phyloP scores from a whole-genome alignment of 2,329 filamentous ascomycete species.

The Plectosphaerella sp. region DNA sequence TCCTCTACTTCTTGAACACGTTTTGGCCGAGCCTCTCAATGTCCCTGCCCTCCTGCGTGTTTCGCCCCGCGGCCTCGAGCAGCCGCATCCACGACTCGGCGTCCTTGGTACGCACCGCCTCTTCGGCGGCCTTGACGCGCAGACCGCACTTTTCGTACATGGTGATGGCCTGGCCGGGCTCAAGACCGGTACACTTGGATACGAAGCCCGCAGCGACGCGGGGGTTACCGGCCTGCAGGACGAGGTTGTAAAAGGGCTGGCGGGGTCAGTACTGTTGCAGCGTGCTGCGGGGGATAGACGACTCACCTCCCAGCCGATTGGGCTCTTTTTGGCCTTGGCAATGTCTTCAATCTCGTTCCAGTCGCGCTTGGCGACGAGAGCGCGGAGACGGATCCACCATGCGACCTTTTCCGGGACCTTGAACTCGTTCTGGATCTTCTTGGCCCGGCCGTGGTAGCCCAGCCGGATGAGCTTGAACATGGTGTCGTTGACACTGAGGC shows the following conservation, averaged over 20 bases:
- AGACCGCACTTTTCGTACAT: conserved; percentile 98
- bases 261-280: neutral
- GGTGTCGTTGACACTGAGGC: conserved; percentile 85
- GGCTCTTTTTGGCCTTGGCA: conserved; percentile 72
- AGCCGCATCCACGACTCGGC: conserved; percentile 69
- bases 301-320: conserved; percentile 92
- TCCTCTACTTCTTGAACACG: conserved; percentile 39
- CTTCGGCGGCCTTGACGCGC: conserved; percentile 83
- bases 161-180: conserved; percentile 65
- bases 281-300: conserved; percentile 21
- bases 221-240: conserved; percentile 83
- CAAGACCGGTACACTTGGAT: conserved; percentile 74
- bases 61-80: conserved; percentile 67
- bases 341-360: conserved; percentile 92
- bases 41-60: conserved; percentile 64
- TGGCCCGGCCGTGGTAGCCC: conserved; percentile 78
- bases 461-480: conserved; percentile 81
- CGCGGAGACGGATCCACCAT: conserved; percentile 80
- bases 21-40: conserved; percentile 73
- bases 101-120: conserved; percentile 81
- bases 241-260: conserved; percentile 86
- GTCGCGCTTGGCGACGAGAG: conserved; percentile 82
- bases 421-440: conserved; percentile 87
- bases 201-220: conserved; percentile 81
- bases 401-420: conserved; percentile 86